Base-by-base conservation (phyloP, 805 yeast species). In the Starmerella potacharoeniae region DNA sequence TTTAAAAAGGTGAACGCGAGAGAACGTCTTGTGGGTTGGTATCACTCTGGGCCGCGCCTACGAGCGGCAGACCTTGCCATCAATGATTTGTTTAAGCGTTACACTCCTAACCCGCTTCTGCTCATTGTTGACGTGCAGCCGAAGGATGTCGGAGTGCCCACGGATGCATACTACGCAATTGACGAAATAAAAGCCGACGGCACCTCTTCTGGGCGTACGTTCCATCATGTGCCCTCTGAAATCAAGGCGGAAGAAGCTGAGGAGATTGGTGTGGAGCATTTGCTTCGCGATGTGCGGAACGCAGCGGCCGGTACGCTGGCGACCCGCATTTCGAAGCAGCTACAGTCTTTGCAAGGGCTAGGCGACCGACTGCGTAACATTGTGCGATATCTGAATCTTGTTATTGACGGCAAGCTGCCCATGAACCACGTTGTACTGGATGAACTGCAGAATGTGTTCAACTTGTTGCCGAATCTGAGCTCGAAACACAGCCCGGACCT, bases 221-320 rank as follows among this genome's bases (percentile, higher is more conserved):
- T 93, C 72, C 80, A 86, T 48, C 98, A 93, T 70, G 81, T 91
- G 34, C 96, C 97, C 10, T 86, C 96, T 13, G 75, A 80, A 33
- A 88, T 95, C 60, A 91, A 86, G 68, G 99, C 99, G 3, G 98
- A 93, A 68, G 99, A 93, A 68, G 98, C 98, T 9, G 99, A 93
- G 71, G 99, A 93, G 71, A 93, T 93, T 62, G 99, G 98, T 59
- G 99, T 93, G 13, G 99, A 93, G 70, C 99, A 93, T 69, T 72
- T 93, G 58, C 72, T 93, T 57, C 82, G 97, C 66, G 98, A 93
- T 66, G 88, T 89, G 29, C 81, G 97, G 65, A 97, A 91, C 67
- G 96, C 90, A 64, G 96, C 97, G 9, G 95, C 96, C 13, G 98
- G 98, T 9, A 84, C 84, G 49, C 77, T 93, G 57, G 83, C 97